A percentile compares a stretch with the other conserved stretches of the same genome.
These are phyloP conservation scores for Aphanomyces euteiches DNA, from an alignment of 352 stramenopile species.

Conservation along the genomic window DNA sequence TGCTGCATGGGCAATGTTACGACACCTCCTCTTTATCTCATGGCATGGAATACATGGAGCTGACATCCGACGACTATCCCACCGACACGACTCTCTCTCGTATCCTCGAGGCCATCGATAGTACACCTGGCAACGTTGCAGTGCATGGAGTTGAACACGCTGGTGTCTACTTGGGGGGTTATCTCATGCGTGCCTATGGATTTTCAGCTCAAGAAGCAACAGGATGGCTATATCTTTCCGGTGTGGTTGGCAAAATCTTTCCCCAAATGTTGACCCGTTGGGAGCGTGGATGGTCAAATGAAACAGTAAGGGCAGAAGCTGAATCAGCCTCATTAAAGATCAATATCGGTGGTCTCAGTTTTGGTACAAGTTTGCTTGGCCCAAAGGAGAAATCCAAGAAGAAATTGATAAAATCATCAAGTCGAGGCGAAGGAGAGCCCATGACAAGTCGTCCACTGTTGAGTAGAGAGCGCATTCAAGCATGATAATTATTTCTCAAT, in stretches of 20 bases:
- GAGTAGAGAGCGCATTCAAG: background rate
- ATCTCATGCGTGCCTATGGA: constrained; percentile 6
- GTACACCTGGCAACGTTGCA: constrained; percentile 1
- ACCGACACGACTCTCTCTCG: background rate
- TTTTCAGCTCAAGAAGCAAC: constrained; percentile 5
- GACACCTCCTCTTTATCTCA: background rate
- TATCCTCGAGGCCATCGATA: constrained; percentile 1
- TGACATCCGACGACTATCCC: background rate
- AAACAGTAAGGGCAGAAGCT: background rate
- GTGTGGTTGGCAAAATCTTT: background rate
- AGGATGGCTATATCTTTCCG: background rate
- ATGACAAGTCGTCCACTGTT: background rate
- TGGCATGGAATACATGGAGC: constrained; percentile 10
- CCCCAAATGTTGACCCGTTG: background rate
- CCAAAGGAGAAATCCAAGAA: background rate
- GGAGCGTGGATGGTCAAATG: background rate
- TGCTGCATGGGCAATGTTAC: background rate
- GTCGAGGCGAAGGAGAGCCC: background rate
- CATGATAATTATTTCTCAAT: background rate
- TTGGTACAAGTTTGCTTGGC: background rate
- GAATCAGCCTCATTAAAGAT: background rate
- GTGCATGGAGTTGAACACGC: background rate
- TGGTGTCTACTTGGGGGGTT: background rate
- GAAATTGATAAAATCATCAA: background rate
- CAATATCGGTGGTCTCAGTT: constrained; percentile 17